Percentiles rank a stretch among this genome's conserved stretches.
phyloP scores from a whole-genome alignment of 176 grass and related monocot species.

The Cenchrus americanus region DNA sequence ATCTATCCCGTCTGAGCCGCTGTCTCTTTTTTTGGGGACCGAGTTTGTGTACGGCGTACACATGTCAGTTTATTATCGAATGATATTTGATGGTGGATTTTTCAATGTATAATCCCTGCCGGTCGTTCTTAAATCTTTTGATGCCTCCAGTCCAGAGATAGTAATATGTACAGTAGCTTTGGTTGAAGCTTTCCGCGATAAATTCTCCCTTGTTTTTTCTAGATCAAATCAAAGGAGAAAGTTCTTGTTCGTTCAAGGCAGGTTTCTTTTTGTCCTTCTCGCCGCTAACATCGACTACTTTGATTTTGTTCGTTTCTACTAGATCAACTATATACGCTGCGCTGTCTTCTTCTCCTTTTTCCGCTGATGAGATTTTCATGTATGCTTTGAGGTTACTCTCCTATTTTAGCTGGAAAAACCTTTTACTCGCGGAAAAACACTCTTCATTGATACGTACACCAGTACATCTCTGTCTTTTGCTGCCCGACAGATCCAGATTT shows the following conservation, averaged over 20 bases:
- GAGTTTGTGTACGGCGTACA: not conserved
- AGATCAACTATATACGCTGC: not conserved
- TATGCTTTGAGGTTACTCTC: not conserved
- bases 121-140: not conserved
- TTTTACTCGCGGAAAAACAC: too few relatives aligned
- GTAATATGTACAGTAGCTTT: not conserved
- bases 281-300: not conserved
- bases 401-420: not conserved
- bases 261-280: not conserved
- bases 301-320: not conserved
- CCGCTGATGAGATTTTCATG: not conserved
- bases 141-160: not conserved
- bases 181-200: not conserved
- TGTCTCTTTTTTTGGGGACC: not conserved
- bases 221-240: not conserved
- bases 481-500: not conserved
- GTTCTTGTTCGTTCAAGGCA: not conserved
- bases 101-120: not conserved
- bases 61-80: not conserved
- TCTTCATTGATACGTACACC: not conserved
- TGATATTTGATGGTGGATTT: conserved; percentile 29
- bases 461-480: not conserved
- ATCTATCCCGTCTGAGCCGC: not conserved
- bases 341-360: not conserved
- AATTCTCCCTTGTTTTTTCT: not conserved